phyloP scores from a whole-genome alignment of 352 stramenopile species.

The Phytopythium sindhum region DNA sequence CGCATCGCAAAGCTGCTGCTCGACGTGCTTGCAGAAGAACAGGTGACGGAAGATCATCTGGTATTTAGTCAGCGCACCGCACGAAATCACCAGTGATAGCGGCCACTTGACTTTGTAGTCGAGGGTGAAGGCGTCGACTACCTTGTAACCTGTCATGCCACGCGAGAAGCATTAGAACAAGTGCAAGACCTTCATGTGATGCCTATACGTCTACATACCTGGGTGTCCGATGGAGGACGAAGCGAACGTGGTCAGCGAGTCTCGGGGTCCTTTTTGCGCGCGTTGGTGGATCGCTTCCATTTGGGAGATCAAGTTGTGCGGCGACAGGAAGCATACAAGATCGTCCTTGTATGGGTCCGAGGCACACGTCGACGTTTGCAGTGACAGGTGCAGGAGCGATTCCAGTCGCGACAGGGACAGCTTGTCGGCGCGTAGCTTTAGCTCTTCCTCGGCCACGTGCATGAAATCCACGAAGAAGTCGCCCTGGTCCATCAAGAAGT shows the following conservation, averaged over 20 bases:
- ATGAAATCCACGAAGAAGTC: constrained; percentile 99
- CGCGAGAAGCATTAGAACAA: not conserved
- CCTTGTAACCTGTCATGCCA: constrained; percentile 63
- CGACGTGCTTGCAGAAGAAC: constrained; percentile 99
- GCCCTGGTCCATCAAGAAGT: constrained; percentile 98
- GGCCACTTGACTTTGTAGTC: constrained; percentile 97
- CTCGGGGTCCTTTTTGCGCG: constrained; percentile 57
- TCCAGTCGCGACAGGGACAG: constrained; percentile 89
- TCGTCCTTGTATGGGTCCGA: constrained; percentile 90
- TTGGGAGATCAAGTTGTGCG: constrained; percentile 89
- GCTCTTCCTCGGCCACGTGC: constrained; percentile 93
- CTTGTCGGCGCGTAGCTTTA: constrained; percentile 87
- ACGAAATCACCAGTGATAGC: constrained; percentile 96
- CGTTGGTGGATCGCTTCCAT: constrained; percentile 91
- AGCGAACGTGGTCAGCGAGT: constrained; percentile 72
- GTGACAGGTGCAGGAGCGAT: constrained; percentile 91
- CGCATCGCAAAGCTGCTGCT: constrained; percentile 92
- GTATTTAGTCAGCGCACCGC: constrained; percentile 94
- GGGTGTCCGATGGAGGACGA: constrained; percentile 63
- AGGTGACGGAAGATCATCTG: constrained; percentile 99
- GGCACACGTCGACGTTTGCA: constrained; percentile 92
- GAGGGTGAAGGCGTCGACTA: constrained; percentile 95
- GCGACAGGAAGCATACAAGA: constrained; percentile 83
- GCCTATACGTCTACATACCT: constrained; percentile 15
- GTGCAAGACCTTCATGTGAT: not conserved